Percentiles rank a stretch among this genome's conserved stretches.
Evolutionary conservation across 495 filamentous ascomycete genomes (phyloP).

Genomic region (Xylaria castorea): DNA sequence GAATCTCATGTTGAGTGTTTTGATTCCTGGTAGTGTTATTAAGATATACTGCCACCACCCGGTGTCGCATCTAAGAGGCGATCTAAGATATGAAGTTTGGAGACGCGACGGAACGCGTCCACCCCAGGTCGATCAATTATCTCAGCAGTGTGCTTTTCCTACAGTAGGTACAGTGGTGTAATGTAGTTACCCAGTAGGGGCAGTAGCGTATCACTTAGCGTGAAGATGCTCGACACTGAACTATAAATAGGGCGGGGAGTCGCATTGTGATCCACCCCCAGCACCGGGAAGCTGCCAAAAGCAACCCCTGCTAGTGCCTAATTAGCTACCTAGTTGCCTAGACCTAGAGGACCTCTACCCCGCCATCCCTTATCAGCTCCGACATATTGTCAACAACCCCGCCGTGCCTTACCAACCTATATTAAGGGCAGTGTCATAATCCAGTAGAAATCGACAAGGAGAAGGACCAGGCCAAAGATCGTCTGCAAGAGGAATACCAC

Average conservation of each 20-base stretch:
- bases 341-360: conserved; percentile 6
- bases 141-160: not conserved
- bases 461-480: not conserved
- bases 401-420: not conserved
- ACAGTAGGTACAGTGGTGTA: not conserved
- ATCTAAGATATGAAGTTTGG: not conserved
- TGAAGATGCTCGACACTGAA: not conserved
- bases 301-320: conserved; percentile 21
- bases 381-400: conserved; percentile 9
- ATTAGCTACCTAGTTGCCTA: not conserved
- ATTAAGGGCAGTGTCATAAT: not conserved
- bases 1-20: conserved; percentile 70
- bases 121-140: not conserved
- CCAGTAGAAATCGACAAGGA: not conserved
- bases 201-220: conserved; percentile 11
- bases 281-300: not conserved
- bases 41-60: not conserved
- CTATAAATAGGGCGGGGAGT: conserved; percentile 16
- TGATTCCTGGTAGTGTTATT: not conserved
- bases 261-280: conserved; percentile 6
- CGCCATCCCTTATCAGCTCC: conserved; percentile 14
- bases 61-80: not conserved
- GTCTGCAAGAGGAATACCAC: not conserved
- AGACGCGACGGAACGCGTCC: conserved; percentile 13
- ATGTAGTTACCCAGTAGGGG: conserved; percentile 1